These are phyloP conservation scores for Mrakia blollopis DNA, from an alignment of 768 basidiomycete genomes.

Conservation along the genomic window DNA sequence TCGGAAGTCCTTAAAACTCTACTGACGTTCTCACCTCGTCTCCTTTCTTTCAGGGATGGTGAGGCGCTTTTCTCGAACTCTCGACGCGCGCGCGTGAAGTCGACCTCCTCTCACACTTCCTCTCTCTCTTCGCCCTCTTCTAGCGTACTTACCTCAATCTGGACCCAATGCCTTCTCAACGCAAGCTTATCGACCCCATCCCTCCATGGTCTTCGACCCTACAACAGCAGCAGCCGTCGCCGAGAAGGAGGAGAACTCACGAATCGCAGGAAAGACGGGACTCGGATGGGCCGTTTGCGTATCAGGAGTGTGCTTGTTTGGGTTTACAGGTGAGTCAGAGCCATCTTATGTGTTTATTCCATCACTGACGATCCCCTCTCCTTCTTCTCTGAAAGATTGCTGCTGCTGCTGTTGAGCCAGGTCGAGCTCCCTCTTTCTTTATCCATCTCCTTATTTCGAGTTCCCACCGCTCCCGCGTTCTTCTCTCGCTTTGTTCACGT, in stretches of 20 bases:
- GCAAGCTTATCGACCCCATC: constrained; percentile 6
- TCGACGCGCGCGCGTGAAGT: background rate
- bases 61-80: background rate
- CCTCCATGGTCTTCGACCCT: constrained; percentile 1
- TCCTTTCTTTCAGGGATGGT: background rate
- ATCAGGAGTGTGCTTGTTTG: constrained; percentile 6
- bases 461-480: background rate
- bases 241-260: constrained; percentile 9
- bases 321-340: constrained; percentile 11
- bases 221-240: background rate
- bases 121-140: background rate
- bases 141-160: constrained; percentile 14
- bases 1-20: background rate
- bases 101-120: background rate
- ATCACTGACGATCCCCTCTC: too few relatives aligned
- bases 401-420: constrained; percentile 12
- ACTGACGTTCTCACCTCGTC: too few relatives aligned
- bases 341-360: background rate
- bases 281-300: constrained; percentile 8
- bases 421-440: background rate
- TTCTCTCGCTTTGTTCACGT: background rate
- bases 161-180: constrained; percentile 24
- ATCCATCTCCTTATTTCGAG: background rate
- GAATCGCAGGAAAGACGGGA: constrained; percentile 20
- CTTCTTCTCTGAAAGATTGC: background rate